These are phyloP conservation scores for Magnusiomyces starmeri DNA, from an alignment of 1,139 yeast genomes.

Conservation along the genomic window DNA sequence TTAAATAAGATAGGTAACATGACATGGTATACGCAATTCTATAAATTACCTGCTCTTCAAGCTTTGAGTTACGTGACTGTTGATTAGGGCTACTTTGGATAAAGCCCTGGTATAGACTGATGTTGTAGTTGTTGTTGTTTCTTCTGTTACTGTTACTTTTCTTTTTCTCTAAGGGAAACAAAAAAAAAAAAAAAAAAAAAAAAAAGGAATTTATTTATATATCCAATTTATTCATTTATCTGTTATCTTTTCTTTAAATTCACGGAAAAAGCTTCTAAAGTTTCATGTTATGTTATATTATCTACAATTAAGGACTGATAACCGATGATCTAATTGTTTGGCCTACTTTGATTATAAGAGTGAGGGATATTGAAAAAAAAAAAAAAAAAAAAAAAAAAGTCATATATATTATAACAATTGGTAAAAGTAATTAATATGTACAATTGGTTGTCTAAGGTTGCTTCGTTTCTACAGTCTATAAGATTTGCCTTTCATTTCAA, in stretches of 20 bases:
- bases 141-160: background rate
- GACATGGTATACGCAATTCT: no score
- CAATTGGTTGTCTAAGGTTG: background rate
- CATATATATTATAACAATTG: background rate
- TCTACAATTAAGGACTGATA: no score
- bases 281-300: no score
- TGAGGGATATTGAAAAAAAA: background rate
- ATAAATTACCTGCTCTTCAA: no score
- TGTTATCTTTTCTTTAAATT: no score
- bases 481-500: slow-evolving; percentile 8
- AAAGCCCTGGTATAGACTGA: background rate
- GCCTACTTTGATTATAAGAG: no score
- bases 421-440: no score
- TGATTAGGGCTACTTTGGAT: background rate
- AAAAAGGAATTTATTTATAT: background rate
- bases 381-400: background rate
- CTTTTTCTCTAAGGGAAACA: background rate
- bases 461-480: slow-evolving; percentile 8
- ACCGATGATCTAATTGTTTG: no score
- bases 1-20: no score
- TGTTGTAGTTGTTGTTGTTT: background rate
- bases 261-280: no score
- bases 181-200: background rate
- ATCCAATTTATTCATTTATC: background rate
- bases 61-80: slow-evolving; percentile 4